A percentile compares a stretch with the other conserved stretches of the same genome.
These are phyloP conservation scores for Dryadomyces quercus-mongolicae DNA, from an alignment of 2,329 filamentous ascomycete genomes.

Conservation along the genomic window DNA sequence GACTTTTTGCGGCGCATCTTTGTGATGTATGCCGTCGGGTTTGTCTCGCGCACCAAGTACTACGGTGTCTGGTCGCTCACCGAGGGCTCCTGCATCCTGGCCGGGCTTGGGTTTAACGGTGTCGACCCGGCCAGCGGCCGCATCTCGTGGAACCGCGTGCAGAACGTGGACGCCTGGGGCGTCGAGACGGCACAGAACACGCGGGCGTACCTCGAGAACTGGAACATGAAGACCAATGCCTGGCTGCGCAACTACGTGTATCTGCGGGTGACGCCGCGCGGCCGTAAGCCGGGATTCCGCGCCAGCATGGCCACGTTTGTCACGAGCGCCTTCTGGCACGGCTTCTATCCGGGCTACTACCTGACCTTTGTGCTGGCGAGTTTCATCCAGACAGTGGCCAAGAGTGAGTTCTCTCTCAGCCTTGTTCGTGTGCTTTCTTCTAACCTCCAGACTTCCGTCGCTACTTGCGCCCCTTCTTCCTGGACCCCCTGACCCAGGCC, in stretches of 20 bases:
- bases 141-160: slow-evolving; percentile 78
- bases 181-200: slow-evolving; percentile 90
- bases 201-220: slow-evolving; percentile 79
- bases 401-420: slow-evolving; percentile 54
- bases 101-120: slow-evolving; percentile 88
- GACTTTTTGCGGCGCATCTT: slow-evolving; percentile 59
- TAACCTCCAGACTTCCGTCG: slow-evolving; percentile 64
- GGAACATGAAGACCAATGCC: slow-evolving; percentile 98
- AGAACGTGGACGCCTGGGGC: slow-evolving; percentile 76
- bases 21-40: slow-evolving; percentile 70
- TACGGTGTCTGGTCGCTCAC: slow-evolving; percentile 93
- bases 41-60: slow-evolving; percentile 81
- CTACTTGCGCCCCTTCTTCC: slow-evolving; percentile 82
- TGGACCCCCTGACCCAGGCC: slow-evolving; percentile 60
- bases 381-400: slow-evolving; percentile 84
- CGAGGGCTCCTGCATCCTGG: slow-evolving; percentile 87
- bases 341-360: slow-evolving; percentile 96
- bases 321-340: slow-evolving; percentile 95
- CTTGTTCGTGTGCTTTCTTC: not conserved
- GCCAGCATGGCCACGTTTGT: slow-evolving; percentile 89
- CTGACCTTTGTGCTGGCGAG: slow-evolving; percentile 79
- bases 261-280: slow-evolving; percentile 83
- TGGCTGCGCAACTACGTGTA: slow-evolving; percentile 97
- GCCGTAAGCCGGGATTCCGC: slow-evolving; percentile 91
- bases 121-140: slow-evolving; percentile 75